phyloP scores from a whole-genome alignment of 352 stramenopile species.

The Phytopythium delawarense region DNA sequence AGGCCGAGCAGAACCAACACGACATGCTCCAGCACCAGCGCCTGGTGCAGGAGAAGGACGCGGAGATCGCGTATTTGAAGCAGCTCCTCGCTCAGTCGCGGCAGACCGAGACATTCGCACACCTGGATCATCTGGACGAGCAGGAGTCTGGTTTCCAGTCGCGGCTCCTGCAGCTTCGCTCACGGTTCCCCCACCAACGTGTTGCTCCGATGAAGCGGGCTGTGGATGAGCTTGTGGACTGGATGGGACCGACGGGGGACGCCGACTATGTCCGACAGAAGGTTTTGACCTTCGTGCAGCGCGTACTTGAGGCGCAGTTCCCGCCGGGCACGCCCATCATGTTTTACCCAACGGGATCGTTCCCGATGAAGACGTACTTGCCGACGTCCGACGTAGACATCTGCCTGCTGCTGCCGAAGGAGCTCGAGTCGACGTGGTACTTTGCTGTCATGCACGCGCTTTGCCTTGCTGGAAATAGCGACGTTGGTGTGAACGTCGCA shows the following conservation, averaged over 20 bases:
- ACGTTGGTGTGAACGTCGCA: constrained; percentile 4
- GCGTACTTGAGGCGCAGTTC: constrained; percentile 55
- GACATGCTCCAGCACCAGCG: constrained; percentile 52
- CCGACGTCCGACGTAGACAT: constrained; percentile 85
- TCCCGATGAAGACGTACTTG: constrained; percentile 89
- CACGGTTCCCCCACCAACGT: constrained; percentile 32
- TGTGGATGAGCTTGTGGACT: constrained; percentile 50
- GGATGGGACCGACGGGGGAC: constrained; percentile 59
- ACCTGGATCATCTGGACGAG: constrained; percentile 7
- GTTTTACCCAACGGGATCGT: constrained; percentile 78
- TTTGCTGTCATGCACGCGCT: constrained; percentile 82
- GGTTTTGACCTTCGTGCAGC: constrained; percentile 63
- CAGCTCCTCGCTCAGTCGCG: constrained; percentile 30
- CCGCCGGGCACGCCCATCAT: constrained; percentile 35
- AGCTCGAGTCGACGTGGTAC: constrained; percentile 83
- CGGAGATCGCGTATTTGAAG: constrained; percentile 50
- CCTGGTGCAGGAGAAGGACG: constrained; percentile 60
- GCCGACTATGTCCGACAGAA: constrained; percentile 59
- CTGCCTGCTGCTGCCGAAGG: constrained; percentile 73
- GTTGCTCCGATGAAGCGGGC: constrained; percentile 17
- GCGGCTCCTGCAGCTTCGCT: constrained; percentile 17
- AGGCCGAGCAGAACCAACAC: constrained; percentile 63
- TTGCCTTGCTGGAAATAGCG: constrained; percentile 52
- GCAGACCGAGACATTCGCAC: constrained; percentile 11
- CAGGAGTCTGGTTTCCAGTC: constrained; percentile 2